Evolutionary conservation across 2,329 filamentous ascomycete species (phyloP).

Genomic region (Beauveria medogensis): DNA sequence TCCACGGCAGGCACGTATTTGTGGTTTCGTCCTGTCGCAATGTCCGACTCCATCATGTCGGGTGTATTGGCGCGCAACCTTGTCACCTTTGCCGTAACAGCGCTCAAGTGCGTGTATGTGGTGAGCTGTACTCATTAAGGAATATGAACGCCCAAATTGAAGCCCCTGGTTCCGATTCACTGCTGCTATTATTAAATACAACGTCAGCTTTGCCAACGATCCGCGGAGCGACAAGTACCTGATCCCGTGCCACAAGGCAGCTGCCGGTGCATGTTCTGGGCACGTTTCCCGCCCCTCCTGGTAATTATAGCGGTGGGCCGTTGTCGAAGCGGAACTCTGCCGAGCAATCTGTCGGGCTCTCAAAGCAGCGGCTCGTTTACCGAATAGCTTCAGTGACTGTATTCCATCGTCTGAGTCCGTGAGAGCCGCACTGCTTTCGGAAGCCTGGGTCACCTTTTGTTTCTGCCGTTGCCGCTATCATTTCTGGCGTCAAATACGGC

Average conservation of each 20-base stretch:
- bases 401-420: neutral
- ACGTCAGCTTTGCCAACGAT: neutral
- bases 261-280: constrained; percentile 6
- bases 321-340: neutral
- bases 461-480: no score
- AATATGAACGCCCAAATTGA: neutral
- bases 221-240: neutral
- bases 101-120: neutral
- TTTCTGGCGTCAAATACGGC: neutral
- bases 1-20: neutral
- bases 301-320: constrained; percentile 1
- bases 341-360: neutral
- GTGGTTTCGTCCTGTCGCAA: neutral
- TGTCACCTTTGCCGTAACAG: neutral
- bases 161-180: neutral
- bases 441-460: no score
- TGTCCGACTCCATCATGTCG: neutral
- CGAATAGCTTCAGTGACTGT: neutral
- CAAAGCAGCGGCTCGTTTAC: neutral
- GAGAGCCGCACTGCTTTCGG: neutral
- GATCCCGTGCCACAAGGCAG: constrained; percentile 8
- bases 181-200: neutral
- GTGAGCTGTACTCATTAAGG: neutral
- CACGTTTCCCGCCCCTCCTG: neutral
- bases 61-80: neutral